Base-by-base conservation (phyloP, 352 stramenopile genomes). In the Phytophthora parvispora region DNA sequence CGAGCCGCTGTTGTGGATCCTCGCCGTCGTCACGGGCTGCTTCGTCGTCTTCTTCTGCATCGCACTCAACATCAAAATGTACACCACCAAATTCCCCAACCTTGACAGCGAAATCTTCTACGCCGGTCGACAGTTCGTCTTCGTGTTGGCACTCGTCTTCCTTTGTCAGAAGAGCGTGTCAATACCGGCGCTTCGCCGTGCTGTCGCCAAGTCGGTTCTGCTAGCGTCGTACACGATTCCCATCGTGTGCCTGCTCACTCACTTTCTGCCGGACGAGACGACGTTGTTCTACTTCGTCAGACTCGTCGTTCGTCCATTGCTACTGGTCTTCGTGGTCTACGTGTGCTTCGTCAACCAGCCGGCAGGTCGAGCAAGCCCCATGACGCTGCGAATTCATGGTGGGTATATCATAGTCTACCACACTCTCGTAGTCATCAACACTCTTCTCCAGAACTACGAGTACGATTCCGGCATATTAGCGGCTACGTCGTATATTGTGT, bases 151-250 rank as follows among this genome's bases (percentile, higher is more conserved):
- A 3, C 61, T 86, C 2, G 58, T 90, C 4, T 88, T 83, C 38
- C 60, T 92, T 15, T 74, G 81, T 6, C 84, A 90, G 62, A 91
- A 92, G 72, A 92, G 82, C 43, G 75, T 92, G 12, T 89, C 84
- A 4, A 47, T 84, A 4, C 82, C 79, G 25, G 83, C 84, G 16
- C 57, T 91, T 48, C 61, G 72, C 3, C 78, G 84, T 2, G 78
- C 78, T 2, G 61, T 84, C 0, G 25, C 60, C 32, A 81, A 82
- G 28, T 66, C 81, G 4, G 13, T 90, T 9, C 36, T 86, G n/a
- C 60, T 91, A 12, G 70, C 72, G 40, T 77, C 58, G 12, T 87
- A 84, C 34, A 84, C 84, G 10, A 63, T 92, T 9, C 75, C 78
- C 1, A 24, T 89, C 1, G 61, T 80, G 52, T 84, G 55, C 38